A percentile compares a stretch with the other conserved stretches of the same genome.
Conservation (phyloP, 129 eudicot species). For the Centella asiatica region DNA sequence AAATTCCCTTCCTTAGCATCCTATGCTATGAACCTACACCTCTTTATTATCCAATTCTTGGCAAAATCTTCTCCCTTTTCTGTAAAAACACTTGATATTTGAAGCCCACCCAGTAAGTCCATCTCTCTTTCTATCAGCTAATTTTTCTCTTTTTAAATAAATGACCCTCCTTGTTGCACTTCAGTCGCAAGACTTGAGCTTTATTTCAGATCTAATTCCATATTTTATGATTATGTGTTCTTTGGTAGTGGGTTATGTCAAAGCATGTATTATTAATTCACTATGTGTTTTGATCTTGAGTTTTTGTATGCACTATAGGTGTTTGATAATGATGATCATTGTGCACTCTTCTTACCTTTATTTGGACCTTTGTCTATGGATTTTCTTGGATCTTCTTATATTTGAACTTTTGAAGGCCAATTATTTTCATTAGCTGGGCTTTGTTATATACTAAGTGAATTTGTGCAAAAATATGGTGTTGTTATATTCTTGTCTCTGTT, state of each 20-base stretch:
- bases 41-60: background rate
- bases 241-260: background rate
- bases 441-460: background rate
- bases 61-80: background rate
- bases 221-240: background rate
- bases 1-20: background rate
- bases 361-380: background rate
- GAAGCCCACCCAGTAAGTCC: slow-evolving; percentile 16
- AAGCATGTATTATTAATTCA: slow-evolving; percentile 1
- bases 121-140: background rate
- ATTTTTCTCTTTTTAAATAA: too few species aligned
- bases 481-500: background rate
- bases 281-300: background rate
- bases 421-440: background rate
- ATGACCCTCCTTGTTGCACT: background rate
- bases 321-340: background rate
- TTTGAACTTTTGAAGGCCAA: background rate
- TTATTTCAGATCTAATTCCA: background rate
- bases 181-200: background rate
- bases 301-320: background rate
- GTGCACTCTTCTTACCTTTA: background rate
- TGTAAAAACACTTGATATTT: background rate
- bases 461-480: background rate
- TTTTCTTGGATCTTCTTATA: background rate
- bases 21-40: slow-evolving; percentile 6